Evolutionary conservation across 1,139 yeast species (phyloP), one percentile per base, ranked within the genome.

Genomic region (Pichia sp.): DNA sequence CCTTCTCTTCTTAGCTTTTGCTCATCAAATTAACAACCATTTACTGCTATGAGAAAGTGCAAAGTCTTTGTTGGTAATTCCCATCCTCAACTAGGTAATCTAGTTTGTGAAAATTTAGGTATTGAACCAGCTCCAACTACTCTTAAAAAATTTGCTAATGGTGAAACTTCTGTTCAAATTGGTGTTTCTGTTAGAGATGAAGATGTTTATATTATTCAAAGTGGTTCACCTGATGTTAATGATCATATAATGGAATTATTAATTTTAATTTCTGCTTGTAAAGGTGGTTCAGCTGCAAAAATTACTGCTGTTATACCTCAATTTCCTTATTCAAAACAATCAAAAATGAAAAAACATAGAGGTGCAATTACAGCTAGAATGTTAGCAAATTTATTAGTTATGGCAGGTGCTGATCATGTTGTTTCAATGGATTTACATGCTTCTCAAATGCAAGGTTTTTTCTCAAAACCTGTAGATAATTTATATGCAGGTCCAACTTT

Each of bases 331-430:
- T 87, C 97, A 26, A 94, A 92, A 65, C 98, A 94, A 66, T 81
- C 92, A 53, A 92, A 92, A 69, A 94, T 92, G 98, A 92, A 90
- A 70, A 92, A 87, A 65, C 97, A 92, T 62, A 77, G 98, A 67
- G 98, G 98, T 47, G 97, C 98, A 31, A 94, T 94, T 57, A 90
- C 98, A 4, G 98, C 98, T n/a, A 78, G 97, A 63, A 90, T 94
- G 98, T 75, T 94, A 63, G 97, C 99, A 48, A 92, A 92, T 58
- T 69, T 94, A 60, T 72, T 94, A 55, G 82, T 90, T 46, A 92
- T 92, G 95, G 97, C 99, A 1, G 99, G 99, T 53, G 98, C 97
- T 24, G 98, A 94, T 67, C 99, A 92, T 68, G 95, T 92, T 52
- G 94, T 92, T 35, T 87, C 96, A 6, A 90, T 92, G 97, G 99